phyloP scores from a whole-genome alignment of 2,329 filamentous ascomycete species.

The Verticillium albo-atrum region DNA sequence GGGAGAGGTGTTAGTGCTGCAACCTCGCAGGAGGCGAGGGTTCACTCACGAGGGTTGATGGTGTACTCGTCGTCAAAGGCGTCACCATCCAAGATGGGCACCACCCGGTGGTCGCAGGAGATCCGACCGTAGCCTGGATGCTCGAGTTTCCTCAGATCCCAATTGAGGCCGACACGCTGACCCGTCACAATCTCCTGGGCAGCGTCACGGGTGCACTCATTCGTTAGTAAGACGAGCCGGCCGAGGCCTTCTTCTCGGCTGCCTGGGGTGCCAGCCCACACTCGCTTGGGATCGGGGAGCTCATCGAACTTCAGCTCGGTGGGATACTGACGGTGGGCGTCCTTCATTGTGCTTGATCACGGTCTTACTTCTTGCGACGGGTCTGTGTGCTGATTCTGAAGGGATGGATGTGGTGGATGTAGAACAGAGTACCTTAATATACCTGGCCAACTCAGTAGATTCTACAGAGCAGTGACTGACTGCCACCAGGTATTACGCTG shows the following conservation, averaged over 20 bases:
- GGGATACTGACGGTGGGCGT: background rate
- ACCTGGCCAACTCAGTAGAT: background rate
- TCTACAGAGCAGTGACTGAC: background rate
- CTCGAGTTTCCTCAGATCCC: constrained; percentile 54
- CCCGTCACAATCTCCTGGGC: constrained; percentile 49
- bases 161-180: constrained; percentile 45
- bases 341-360: background rate
- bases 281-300: constrained; percentile 41
- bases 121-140: constrained; percentile 48
- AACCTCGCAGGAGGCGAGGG: background rate
- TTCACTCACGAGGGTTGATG: constrained; percentile 35
- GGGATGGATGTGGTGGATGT: background rate
- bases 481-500: background rate
- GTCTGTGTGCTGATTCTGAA: background rate
- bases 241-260: constrained; percentile 48
- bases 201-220: constrained; percentile 41
- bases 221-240: constrained; percentile 44
- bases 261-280: constrained; percentile 40
- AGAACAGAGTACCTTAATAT: background rate
- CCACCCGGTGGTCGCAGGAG: constrained; percentile 44
- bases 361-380: background rate
- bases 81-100: constrained; percentile 40
- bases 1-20: background rate
- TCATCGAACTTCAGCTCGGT: constrained; percentile 28
- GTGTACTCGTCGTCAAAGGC: constrained; percentile 47